Percentiles rank a stretch among this genome's conserved stretches.
Conservation (phyloP, 2,329 filamentous ascomycete species). For the Clarireedia monteithiana region DNA sequence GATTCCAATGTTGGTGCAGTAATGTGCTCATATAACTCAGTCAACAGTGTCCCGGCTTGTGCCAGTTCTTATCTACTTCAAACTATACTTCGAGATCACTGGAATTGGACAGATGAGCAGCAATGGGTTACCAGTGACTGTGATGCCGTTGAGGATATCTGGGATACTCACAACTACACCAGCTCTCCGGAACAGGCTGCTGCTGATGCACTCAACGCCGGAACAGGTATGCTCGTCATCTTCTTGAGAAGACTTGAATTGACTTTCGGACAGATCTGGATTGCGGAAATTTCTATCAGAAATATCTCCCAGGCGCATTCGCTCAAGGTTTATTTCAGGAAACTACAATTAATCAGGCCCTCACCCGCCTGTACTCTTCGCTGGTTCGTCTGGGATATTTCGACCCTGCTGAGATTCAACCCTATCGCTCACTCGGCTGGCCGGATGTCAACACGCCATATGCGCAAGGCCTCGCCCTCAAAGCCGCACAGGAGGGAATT, state of each 20-base stretch:
- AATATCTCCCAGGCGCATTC: constrained; percentile 14
- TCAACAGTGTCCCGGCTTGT: constrained; percentile 60
- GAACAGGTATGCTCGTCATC: constrained; percentile 1
- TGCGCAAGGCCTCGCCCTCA: constrained; percentile 15
- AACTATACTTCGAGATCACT: constrained; percentile 55
- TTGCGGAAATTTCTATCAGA: constrained; percentile 17
- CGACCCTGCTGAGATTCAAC: constrained; percentile 37
- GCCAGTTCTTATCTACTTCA: constrained; percentile 54
- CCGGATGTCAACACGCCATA: constrained; percentile 25
- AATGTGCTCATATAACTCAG: constrained; percentile 56
- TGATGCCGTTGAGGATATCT: constrained; percentile 51
- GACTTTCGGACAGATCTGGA: constrained; percentile 13
- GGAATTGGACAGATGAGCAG: constrained; percentile 53
- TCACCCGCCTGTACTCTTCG: constrained; percentile 45
- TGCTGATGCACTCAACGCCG: constrained; percentile 16
- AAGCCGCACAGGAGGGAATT: constrained; percentile 21
- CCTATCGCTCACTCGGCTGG: constrained; percentile 46
- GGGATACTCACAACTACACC: constrained; percentile 32
- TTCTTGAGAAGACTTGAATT: too few species aligned
- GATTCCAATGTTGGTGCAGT: constrained; percentile 49
- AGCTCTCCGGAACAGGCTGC: constrained; percentile 12
- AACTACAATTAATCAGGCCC: constrained; percentile 39
- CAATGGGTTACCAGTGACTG: constrained; percentile 45
- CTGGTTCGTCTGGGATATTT: constrained; percentile 52
- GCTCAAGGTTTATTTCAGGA: constrained; percentile 35